Evolutionary conservation across 352 stramenopile species (phyloP).

Genomic region (Globisporangium splendens): DNA sequence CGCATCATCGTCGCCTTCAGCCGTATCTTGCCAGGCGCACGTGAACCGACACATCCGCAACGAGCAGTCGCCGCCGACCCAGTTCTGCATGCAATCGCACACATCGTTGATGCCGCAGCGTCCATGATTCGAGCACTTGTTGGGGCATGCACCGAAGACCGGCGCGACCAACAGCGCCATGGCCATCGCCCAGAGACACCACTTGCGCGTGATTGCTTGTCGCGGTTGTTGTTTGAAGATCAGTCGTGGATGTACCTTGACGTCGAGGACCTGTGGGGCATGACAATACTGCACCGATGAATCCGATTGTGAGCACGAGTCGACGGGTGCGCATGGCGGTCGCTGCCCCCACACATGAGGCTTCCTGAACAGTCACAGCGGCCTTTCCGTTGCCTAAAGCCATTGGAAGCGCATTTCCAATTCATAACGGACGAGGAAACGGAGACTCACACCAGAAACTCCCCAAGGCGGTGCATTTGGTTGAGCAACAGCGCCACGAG

Average conservation of each 20-base stretch:
- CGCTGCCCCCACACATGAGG: too few species aligned
- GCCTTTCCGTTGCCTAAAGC: too few species aligned
- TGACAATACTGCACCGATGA: constrained; percentile 1
- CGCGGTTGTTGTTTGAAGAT: neutral
- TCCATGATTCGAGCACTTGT: constrained; percentile 89
- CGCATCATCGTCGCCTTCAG: constrained; percentile 35
- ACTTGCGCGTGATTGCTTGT: constrained; percentile 27
- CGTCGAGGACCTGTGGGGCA: too few species aligned
- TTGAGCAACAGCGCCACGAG: neutral
- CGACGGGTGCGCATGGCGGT: neutral
- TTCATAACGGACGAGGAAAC: too few species aligned
- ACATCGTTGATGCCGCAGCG: constrained; percentile 72
- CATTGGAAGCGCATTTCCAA: too few species aligned
- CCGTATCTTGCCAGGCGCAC: constrained; percentile 49
- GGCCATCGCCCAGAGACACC: constrained; percentile 26
- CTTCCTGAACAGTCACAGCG: neutral
- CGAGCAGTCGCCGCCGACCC: constrained; percentile 43
- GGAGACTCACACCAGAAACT: neutral
- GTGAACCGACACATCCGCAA: constrained; percentile 35
- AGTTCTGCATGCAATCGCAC: constrained; percentile 85
- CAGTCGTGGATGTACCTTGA: neutral
- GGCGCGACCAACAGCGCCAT: constrained; percentile 25
- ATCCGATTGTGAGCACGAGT: constrained; percentile 15
- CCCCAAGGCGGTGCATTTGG: neutral
- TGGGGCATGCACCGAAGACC: constrained; percentile 39